Conservation (phyloP, 2,329 filamentous ascomycete genomes). For the Geosmithia putterillii region DNA sequence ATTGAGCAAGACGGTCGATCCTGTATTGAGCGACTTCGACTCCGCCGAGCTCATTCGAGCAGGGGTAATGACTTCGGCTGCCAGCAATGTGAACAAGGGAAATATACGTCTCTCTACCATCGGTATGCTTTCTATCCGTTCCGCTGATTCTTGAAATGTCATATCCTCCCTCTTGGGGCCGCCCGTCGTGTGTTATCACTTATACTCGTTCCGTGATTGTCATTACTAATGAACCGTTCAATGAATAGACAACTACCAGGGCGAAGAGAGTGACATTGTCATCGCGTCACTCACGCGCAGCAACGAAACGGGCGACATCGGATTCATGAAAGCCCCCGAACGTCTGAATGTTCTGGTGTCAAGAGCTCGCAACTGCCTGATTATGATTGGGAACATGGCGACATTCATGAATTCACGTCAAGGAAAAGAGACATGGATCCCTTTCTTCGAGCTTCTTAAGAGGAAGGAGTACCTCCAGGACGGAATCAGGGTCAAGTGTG, state of each 20-base stretch:
- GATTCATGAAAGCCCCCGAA: slow-evolving; percentile 55
- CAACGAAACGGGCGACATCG: slow-evolving; percentile 43
- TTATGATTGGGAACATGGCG: slow-evolving; percentile 32
- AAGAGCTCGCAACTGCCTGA: slow-evolving; percentile 55
- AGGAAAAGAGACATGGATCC: slow-evolving; percentile 33
- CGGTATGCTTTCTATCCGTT: too few relatives aligned
- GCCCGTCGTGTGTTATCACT: too few relatives aligned
- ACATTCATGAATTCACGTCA: slow-evolving; percentile 49
- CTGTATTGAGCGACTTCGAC: slow-evolving; percentile 36
- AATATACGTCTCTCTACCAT: slow-evolving; percentile 49
- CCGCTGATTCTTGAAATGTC: neutral
- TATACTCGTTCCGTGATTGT: neutral
- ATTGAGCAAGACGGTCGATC: slow-evolving; percentile 27
- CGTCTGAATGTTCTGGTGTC: slow-evolving; percentile 58
- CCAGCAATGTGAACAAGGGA: slow-evolving; percentile 27
- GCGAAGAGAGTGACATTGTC: slow-evolving; percentile 61
- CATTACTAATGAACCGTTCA: neutral
- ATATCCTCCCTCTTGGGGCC: too few relatives aligned
- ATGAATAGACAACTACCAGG: slow-evolving; percentile 54
- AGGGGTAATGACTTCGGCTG: slow-evolving; percentile 17
- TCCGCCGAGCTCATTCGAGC: slow-evolving; percentile 52
- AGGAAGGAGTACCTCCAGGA: slow-evolving; percentile 38
- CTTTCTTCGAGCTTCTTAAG: slow-evolving; percentile 44
- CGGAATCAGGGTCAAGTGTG: slow-evolving; percentile 48
- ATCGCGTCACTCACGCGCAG: slow-evolving; percentile 60